Percentiles rank a stretch among this genome's conserved stretches.
Evolutionary conservation across 2,329 filamentous ascomycete species (phyloP).

Genomic region (Alternaria angustiovoidea): DNA sequence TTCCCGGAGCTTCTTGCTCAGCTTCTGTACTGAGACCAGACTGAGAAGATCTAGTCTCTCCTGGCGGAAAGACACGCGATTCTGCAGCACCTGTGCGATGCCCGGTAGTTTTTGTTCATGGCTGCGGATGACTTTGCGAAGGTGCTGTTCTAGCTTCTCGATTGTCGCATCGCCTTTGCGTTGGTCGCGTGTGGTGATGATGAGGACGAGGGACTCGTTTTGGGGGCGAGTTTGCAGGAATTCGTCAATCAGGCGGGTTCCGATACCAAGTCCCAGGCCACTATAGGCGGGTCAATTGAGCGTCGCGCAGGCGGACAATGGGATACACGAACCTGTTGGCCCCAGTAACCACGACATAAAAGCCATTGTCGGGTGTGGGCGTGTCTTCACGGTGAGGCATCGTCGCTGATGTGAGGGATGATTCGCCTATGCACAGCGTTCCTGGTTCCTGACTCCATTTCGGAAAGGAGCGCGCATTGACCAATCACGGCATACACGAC

Average conservation of each 20-base stretch:
- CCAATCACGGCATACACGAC: conserved; percentile 21
- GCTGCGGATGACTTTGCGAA: conserved; percentile 57
- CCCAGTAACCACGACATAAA: conserved; percentile 77
- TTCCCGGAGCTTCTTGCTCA: conserved; percentile 62
- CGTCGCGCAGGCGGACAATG: too few species aligned
- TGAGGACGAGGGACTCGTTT: conserved; percentile 75
- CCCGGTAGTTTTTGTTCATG: conserved; percentile 49
- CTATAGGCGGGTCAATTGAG: conserved; percentile 60
- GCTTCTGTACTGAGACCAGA: conserved; percentile 62
- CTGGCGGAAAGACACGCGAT: conserved; percentile 60
- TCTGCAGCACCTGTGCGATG: conserved; percentile 52
- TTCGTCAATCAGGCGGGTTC: conserved; percentile 86
- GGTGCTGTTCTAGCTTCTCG: conserved; percentile 67
- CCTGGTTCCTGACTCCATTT: conserved; percentile 26
- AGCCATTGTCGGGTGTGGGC: conserved; percentile 45
- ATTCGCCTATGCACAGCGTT: not conserved
- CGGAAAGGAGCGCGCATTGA: not conserved
- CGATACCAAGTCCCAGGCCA: conserved; percentile 85
- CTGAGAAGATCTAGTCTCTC: conserved; percentile 67
- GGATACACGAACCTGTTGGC: conserved; percentile 74
- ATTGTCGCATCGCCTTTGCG: conserved; percentile 79
- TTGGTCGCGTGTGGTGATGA: conserved; percentile 81
- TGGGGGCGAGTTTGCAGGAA: conserved; percentile 76
- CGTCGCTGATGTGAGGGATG: conserved; percentile 1
- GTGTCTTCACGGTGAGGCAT: conserved; percentile 34